A percentile compares a stretch with the other conserved stretches of the same genome.
Conservation (phyloP, 805 yeast genomes). For the Saccharomycopsis babjevae region DNA sequence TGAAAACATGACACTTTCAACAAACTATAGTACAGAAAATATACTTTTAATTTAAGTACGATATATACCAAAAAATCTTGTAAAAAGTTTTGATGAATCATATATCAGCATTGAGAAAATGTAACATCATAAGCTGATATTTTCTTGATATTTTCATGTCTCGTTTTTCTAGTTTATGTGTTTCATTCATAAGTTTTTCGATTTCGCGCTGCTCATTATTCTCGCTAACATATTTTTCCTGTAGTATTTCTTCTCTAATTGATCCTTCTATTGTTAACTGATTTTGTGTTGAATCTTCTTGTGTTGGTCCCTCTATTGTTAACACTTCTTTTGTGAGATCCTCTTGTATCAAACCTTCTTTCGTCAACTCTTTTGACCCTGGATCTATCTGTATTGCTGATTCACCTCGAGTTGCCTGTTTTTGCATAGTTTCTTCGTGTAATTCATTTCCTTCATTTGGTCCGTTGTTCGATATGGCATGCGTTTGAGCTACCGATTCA, state of each 20-base stretch:
- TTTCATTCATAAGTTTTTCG: not conserved
- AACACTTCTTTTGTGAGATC: no score
- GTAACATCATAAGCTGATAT: conserved; percentile 6
- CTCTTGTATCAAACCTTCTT: not conserved
- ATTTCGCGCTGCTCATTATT: not conserved
- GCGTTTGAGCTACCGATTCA: not conserved
- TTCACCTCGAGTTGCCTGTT: not conserved
- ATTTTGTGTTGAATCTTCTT: not conserved
- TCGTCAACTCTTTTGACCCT: not conserved
- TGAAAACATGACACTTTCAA: not conserved
- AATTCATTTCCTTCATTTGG: not conserved
- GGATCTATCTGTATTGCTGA: no score
- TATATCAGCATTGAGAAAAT: not conserved
- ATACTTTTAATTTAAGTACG: not conserved
- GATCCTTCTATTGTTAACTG: no score
- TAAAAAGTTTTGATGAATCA: not conserved
- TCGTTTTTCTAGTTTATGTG: not conserved
- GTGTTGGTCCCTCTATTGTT: not conserved
- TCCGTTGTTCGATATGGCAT: not conserved
- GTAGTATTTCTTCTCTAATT: not conserved
- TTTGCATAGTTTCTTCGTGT: not conserved
- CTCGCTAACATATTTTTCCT: no score
- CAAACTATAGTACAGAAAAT: not conserved
- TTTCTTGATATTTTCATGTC: conserved; percentile 1
- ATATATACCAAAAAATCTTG: not conserved